These are phyloP conservation scores for Lepidopterella palustris DNA, from an alignment of 495 filamentous ascomycete species.

Conservation along the genomic window DNA sequence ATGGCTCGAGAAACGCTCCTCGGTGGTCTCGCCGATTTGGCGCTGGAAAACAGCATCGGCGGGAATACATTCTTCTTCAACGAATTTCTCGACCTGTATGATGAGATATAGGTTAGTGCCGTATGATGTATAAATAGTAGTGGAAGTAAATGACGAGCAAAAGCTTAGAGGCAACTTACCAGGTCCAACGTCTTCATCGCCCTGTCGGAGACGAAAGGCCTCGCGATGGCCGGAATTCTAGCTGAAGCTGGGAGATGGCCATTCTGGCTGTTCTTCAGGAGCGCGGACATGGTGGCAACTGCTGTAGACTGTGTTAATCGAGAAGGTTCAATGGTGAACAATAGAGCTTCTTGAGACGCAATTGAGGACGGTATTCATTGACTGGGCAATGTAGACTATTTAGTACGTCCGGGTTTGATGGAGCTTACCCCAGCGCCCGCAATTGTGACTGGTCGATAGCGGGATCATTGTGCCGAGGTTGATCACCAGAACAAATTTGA, in stretches of 20 bases:
- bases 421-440: neutral
- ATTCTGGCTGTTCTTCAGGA: conserved; percentile 26
- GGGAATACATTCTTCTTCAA: conserved; percentile 87
- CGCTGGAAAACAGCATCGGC: conserved; percentile 71
- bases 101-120: neutral
- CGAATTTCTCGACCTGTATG: conserved; percentile 78
- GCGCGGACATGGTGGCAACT: conserved; percentile 18
- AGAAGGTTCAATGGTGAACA: neutral
- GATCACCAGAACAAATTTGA: neutral
- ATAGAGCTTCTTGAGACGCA: neutral
- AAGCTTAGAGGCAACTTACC: conserved; percentile 36
- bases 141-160: neutral
- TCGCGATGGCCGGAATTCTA: conserved; percentile 37
- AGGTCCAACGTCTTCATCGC: conserved; percentile 68
- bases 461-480: conserved; percentile 2
- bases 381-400: conserved; percentile 1
- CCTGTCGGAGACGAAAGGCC: conserved; percentile 62
- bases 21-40: conserved; percentile 64
- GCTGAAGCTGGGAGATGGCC: conserved; percentile 31
- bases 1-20: conserved; percentile 67
- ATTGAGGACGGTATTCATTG: neutral
- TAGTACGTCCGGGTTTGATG: neutral
- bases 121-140: neutral
- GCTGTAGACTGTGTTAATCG: neutral
- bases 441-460: neutral